phyloP scores from a whole-genome alignment of 345 rosid species.

The Pseudoturritis turrita region DNA sequence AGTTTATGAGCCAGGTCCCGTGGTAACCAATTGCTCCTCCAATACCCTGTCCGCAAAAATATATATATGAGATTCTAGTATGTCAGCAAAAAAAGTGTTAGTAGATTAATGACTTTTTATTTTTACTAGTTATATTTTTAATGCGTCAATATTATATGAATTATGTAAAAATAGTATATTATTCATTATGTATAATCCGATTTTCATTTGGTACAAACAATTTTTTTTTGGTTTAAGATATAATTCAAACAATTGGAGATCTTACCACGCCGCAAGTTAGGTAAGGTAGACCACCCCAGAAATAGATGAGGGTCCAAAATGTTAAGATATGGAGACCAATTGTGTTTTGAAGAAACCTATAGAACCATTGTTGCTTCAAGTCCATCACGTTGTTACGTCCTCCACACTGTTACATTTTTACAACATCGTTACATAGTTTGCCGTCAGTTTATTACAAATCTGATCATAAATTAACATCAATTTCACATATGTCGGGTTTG shows the following conservation, averaged over 20 bases:
- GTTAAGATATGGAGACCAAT: conserved; percentile 56
- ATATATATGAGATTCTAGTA: too few relatives aligned
- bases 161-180: too few relatives aligned
- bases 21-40: conserved; percentile 56
- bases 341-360: conserved; percentile 54
- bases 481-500: not conserved
- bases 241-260: too few relatives aligned
- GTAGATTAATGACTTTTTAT: too few relatives aligned
- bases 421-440: too few relatives aligned
- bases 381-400: conserved; percentile 73
- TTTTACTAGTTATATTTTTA: too few relatives aligned
- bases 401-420: conserved; percentile 53
- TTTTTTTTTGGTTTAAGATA: too few relatives aligned
- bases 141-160: too few relatives aligned
- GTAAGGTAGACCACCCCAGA: conserved; percentile 67
- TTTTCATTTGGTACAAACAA: not conserved
- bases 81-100: too few relatives aligned
- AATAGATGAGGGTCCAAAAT: conserved; percentile 46
- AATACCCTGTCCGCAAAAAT: conserved; percentile 43
- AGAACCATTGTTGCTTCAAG: conserved; percentile 75
- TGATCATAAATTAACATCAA: not conserved
- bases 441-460: too few relatives aligned
- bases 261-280: conserved; percentile 88
- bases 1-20: conserved; percentile 78
- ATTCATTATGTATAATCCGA: not conserved